phyloP scores from a whole-genome alignment of 1,284 basidiomycete species.

The Pyrrhoderma noxium region DNA sequence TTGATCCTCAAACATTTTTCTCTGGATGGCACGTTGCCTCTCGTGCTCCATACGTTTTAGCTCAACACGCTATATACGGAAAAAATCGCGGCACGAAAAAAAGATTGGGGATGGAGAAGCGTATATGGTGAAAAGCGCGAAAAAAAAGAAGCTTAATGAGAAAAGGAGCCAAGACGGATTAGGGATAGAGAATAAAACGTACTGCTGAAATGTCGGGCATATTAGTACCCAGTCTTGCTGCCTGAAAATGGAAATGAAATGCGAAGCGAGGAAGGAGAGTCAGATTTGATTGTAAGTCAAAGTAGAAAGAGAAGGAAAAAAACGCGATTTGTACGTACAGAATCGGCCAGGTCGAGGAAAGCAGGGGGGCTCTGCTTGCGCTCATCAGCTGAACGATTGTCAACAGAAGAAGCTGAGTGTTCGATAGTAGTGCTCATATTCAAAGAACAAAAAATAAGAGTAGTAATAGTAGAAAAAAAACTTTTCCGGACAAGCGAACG shows the following conservation, averaged over 20 bases:
- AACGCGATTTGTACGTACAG: constrained; percentile 45
- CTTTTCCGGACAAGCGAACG: constrained; percentile 46
- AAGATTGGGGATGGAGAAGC: background rate
- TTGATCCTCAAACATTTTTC: constrained; percentile 88
- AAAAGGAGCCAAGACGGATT: background rate
- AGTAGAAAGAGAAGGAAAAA: background rate
- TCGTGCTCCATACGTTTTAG: constrained; percentile 81
- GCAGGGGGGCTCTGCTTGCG: constrained; percentile 80
- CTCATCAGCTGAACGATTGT: constrained; percentile 61
- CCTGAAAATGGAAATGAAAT: constrained; percentile 34
- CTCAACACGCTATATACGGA: constrained; percentile 68
- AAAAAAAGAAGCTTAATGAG: background rate
- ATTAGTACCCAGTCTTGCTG: constrained; percentile 76
- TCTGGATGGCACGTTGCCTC: constrained; percentile 73
- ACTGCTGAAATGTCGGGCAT: constrained; percentile 75
- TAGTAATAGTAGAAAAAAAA: constrained; percentile 35
- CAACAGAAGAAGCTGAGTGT: constrained; percentile 59
- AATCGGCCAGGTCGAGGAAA: constrained; percentile 84
- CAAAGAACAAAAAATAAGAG: constrained; percentile 17
- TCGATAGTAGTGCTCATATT: constrained; percentile 65
- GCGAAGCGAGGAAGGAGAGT: constrained; percentile 21
- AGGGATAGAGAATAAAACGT: constrained; percentile 28
- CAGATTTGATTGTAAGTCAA: constrained; percentile 11
- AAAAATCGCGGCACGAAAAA: background rate
- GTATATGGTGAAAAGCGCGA: background rate